Base-by-base conservation (phyloP, 2,329 filamentous ascomycete genomes). In the Tolypocladium paradoxum region DNA sequence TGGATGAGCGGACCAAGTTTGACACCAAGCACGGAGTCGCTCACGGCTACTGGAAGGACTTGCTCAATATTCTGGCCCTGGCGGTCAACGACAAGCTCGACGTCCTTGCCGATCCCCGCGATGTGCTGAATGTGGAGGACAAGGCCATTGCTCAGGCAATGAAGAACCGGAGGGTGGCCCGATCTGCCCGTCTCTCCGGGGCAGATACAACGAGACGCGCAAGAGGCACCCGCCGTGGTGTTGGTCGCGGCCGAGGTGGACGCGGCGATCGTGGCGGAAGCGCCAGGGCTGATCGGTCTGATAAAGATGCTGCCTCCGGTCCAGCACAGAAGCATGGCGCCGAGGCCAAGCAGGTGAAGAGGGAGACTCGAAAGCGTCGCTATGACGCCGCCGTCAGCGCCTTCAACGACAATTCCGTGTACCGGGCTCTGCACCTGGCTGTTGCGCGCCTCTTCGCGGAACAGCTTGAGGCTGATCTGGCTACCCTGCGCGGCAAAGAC, bases 31-130 rank as follows among this genome's bases (percentile, higher is more conserved):
- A 77, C 37, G 75, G 76, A 0, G 71, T 79, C 2, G 68, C 81
- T 5, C 81, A 83, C 50, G 79, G 81, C 0, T 83, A 83, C 64
- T 84, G 79, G 78, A 83, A 83, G 57, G 79, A 83, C 59, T 65
- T 83, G 3, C 65, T 82, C 2, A 83, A 83, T 57, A 69, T 83
- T 3, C 68, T 83, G 0, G 75, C 71, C 1, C 68, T 84, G 2
- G 73, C 74, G 0, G 75, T 70, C 27, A 74, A 78, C 50, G 66
- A 69, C 24, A 67, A 75, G 60, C 69, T 83, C 14, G 64, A 69
- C 16, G 67, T 68, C 6, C 60, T 72, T 14, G 66, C 67, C 2
- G 58, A 76, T 31, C 73, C 73, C 2, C 58, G 57, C 1, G 61
- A 67, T 0, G 59, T 78, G 6, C 62, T 78, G 20, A 76, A 75